Evolutionary conservation across 164 flowering plant species (phyloP).

Genomic region (Liriodendron chinense): DNA sequence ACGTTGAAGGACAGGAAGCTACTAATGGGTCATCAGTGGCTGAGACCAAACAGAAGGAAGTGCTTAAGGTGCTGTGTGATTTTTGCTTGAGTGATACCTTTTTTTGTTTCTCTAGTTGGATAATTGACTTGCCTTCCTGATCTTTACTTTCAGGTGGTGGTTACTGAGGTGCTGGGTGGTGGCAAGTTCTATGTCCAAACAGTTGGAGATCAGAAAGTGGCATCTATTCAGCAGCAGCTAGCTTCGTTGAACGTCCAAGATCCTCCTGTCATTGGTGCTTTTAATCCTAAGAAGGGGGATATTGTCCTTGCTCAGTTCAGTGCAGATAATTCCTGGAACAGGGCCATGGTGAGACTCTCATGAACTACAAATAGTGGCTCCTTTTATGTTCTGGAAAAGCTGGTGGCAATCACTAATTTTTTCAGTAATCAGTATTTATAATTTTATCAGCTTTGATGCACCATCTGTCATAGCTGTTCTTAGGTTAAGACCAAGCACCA

Average conservation of each 20-base stretch:
- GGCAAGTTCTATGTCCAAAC: slow-evolving; percentile 89
- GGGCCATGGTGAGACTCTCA: slow-evolving; percentile 70
- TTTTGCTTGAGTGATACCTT: not conserved
- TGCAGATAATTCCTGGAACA: slow-evolving; percentile 90
- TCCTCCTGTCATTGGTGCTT: slow-evolving; percentile 79
- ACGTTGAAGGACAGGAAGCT: slow-evolving; percentile 88
- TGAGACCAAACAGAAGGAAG: slow-evolving; percentile 70
- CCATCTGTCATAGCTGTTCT: too few relatives aligned
- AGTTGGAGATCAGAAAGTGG: slow-evolving; percentile 69
- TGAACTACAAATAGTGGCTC: not conserved
- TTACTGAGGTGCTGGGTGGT: slow-evolving; percentile 90
- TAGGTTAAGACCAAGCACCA: too few relatives aligned
- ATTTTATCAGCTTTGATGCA: too few relatives aligned
- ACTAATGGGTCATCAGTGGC: slow-evolving; percentile 45
- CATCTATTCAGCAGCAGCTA: slow-evolving; percentile 77
- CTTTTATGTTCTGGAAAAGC: not conserved
- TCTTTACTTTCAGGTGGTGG: slow-evolving; percentile 52
- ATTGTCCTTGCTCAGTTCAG: slow-evolving; percentile 86
- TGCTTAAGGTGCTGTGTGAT: slow-evolving; percentile 54
- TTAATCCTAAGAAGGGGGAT: slow-evolving; percentile 94
- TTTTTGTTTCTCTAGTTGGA: not conserved
- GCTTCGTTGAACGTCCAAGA: slow-evolving; percentile 73
- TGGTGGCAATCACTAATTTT: not conserved
- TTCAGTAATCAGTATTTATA: too few relatives aligned
- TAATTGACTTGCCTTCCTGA: not conserved